Evolutionary conservation across 2,329 filamentous ascomycete genomes (phyloP).

Genomic region (Neocatenulostroma microsporum): DNA sequence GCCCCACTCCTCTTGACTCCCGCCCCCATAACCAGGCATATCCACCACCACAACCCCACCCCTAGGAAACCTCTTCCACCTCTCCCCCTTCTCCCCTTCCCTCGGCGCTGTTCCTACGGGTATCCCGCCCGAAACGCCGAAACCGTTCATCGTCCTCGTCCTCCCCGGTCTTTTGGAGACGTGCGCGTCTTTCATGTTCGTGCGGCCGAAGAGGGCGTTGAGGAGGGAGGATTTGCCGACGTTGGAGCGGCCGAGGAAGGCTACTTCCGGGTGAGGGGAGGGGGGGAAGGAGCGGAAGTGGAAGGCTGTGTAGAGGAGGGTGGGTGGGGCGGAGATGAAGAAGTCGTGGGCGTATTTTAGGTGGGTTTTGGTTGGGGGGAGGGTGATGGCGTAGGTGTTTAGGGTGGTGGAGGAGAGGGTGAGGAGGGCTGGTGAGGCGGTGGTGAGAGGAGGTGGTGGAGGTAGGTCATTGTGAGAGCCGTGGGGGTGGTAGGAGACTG

Average conservation of each 20-base stretch:
- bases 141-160: conserved; percentile 60
- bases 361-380: conserved; percentile 29
- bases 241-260: conserved; percentile 62
- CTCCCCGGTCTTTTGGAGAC: conserved; percentile 54
- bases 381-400: conserved; percentile 26
- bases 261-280: conserved; percentile 51
- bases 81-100: conserved; percentile 20
- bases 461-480: neutral
- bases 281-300: conserved; percentile 54
- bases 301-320: conserved; percentile 52
- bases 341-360: conserved; percentile 36
- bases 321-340: conserved; percentile 42
- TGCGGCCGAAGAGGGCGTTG: conserved; percentile 52
- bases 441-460: conserved; percentile 1
- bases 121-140: conserved; percentile 44
- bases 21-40: conserved; percentile 64
- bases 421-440: conserved; percentile 16
- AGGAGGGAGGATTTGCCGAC: conserved; percentile 62
- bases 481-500: neutral
- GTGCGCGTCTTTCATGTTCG: conserved; percentile 39
- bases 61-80: conserved; percentile 26
- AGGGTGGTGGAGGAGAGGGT: conserved; percentile 24
- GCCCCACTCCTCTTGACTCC: conserved; percentile 56
- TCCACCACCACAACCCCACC: conserved; percentile 54
- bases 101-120: conserved; percentile 15